These are phyloP conservation scores for Leptographium lundbergii DNA, from an alignment of 2,329 filamentous ascomycete genomes.

Conservation along the genomic window DNA sequence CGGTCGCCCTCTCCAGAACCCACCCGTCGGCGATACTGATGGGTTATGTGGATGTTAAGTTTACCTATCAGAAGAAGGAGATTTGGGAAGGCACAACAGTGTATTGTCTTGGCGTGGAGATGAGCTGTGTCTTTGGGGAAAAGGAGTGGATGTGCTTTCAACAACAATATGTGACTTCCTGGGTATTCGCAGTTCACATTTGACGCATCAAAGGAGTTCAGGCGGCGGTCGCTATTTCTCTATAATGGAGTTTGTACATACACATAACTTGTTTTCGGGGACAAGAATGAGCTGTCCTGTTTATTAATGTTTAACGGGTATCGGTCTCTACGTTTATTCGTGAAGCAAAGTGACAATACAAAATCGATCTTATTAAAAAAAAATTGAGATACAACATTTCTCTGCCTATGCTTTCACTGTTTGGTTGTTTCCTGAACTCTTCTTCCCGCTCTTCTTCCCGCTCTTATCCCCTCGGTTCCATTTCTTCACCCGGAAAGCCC, in stretches of 20 bases:
- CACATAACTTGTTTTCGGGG: not conserved
- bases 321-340: too few relatives aligned
- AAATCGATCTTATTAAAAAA: not conserved
- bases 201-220: not conserved
- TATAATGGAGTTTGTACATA: not conserved
- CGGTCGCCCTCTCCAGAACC: slow-evolving; percentile 82
- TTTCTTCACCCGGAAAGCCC: slow-evolving; percentile 41
- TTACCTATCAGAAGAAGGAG: too few relatives aligned
- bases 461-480: slow-evolving; percentile 9
- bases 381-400: not conserved
- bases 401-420: not conserved
- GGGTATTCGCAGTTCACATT: not conserved
- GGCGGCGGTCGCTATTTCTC: not conserved
- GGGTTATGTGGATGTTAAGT: too few relatives aligned
- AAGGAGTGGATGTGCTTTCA: slow-evolving; percentile 23
- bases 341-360: too few relatives aligned
- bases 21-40: slow-evolving; percentile 53
- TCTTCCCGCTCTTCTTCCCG: not conserved
- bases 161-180: slow-evolving; percentile 25
- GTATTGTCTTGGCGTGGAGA: not conserved
- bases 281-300: not conserved
- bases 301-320: not conserved
- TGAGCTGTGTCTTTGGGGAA: not conserved
- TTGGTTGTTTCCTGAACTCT: not conserved
- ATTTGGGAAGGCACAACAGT: not conserved